These are phyloP conservation scores for Podospora pseudopauciseta DNA, from an alignment of 495 filamentous ascomycete genomes.

Conservation along the genomic window DNA sequence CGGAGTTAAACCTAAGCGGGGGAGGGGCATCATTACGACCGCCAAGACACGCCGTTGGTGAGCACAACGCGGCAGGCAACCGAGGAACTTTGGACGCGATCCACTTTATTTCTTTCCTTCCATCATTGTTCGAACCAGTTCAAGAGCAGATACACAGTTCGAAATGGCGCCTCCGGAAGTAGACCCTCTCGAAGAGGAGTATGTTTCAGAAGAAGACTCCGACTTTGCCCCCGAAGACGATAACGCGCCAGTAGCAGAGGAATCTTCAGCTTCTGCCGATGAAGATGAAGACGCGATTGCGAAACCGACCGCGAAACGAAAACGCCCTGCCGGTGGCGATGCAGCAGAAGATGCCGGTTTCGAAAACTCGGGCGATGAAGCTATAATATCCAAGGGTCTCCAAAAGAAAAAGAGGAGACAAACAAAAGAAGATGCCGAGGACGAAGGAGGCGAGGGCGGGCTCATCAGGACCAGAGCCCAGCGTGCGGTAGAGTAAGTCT, in stretches of 20 bases:
- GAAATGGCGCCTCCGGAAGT: slow-evolving; percentile 22
- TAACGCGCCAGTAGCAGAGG: slow-evolving; percentile 36
- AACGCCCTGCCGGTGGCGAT: slow-evolving; percentile 37
- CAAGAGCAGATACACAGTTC: not conserved
- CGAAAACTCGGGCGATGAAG: slow-evolving; percentile 75
- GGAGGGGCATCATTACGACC: not conserved
- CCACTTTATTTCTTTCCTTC: slow-evolving; percentile 8
- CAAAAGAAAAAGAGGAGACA: slow-evolving; percentile 52
- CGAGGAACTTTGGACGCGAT: not conserved
- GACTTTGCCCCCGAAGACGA: slow-evolving; percentile 65
- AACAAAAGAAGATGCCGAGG: slow-evolving; percentile 40
- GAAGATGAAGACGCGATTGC: slow-evolving; percentile 28
- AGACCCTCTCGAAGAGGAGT: slow-evolving; percentile 52
- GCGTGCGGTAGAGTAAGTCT: slow-evolving; percentile 52
- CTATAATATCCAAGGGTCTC: slow-evolving; percentile 60
- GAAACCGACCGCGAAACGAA: slow-evolving; percentile 29
- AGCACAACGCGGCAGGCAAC: slow-evolving; percentile 10
- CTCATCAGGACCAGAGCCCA: slow-evolving; percentile 78
- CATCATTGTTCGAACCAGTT: slow-evolving; percentile 1
- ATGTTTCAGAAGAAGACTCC: slow-evolving; percentile 69
- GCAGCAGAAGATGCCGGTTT: slow-evolving; percentile 45
- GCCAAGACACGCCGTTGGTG: slow-evolving; percentile 15
- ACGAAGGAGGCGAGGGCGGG: slow-evolving; percentile 68
- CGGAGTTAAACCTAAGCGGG: not conserved
- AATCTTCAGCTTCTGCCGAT: slow-evolving; percentile 42